A percentile compares a stretch with the other conserved stretches of the same genome.
These are phyloP conservation scores for Rhodotorula sp. DNA, from an alignment of 1,284 basidiomycete genomes.

Conservation along the genomic window DNA sequence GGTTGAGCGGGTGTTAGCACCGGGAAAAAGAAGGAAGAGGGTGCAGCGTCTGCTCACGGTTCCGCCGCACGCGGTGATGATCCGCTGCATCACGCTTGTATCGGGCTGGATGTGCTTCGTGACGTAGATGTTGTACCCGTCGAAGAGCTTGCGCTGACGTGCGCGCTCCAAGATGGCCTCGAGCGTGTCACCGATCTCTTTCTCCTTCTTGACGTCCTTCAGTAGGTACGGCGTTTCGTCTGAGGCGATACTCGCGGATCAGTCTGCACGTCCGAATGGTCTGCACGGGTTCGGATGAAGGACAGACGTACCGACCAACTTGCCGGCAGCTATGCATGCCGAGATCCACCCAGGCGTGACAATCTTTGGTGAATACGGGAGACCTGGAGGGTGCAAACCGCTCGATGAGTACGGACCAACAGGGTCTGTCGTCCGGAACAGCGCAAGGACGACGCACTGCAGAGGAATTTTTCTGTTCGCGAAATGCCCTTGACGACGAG, in stretches of 20 bases:
- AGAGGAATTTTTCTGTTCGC: slow-evolving; percentile 76
- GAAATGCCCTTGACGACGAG: slow-evolving; percentile 65
- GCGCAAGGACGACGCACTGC: slow-evolving; percentile 53
- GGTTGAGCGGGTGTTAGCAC: neutral
- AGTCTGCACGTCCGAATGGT: no score
- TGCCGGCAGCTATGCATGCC: slow-evolving; percentile 58
- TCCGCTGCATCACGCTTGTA: slow-evolving; percentile 7
- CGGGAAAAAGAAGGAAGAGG: neutral
- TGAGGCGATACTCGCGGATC: slow-evolving; percentile 46
- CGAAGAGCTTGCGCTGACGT: slow-evolving; percentile 58
- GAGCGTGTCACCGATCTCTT: slow-evolving; percentile 64
- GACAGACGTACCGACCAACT: slow-evolving; percentile 62
- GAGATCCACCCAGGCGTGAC: slow-evolving; percentile 66
- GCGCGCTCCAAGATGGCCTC: slow-evolving; percentile 61
- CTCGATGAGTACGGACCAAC: no score
- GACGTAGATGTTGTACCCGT: slow-evolving; percentile 67
- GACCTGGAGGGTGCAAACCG: neutral
- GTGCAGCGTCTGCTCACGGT: slow-evolving; percentile 14
- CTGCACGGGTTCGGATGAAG: no score
- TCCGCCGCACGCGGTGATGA: slow-evolving; percentile 28
- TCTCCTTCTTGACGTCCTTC: slow-evolving; percentile 61
- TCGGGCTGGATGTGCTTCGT: slow-evolving; percentile 50
- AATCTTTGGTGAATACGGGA: slow-evolving; percentile 62
- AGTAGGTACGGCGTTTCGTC: slow-evolving; percentile 64
- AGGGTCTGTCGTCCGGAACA: no score